Percentiles rank a stretch among this genome's conserved stretches.
These are phyloP conservation scores for Gynandropsis gynandra DNA, from an alignment of 345 rosid species.

Conservation along the genomic window DNA sequence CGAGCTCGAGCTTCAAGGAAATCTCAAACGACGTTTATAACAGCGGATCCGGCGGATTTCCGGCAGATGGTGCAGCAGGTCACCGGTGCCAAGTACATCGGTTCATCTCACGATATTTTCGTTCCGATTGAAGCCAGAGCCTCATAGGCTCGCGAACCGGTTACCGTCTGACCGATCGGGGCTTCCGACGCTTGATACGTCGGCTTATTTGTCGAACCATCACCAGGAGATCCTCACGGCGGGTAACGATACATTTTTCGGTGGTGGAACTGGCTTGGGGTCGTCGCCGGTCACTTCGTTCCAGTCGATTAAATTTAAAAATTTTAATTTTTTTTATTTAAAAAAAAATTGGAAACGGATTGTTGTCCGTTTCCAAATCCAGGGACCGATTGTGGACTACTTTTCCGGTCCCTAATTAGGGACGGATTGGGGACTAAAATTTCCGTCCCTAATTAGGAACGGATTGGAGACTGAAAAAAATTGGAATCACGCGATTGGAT, in stretches of 20 bases:
- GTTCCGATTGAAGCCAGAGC: slow-evolving; percentile 55
- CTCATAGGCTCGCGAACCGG: slow-evolving; percentile 30
- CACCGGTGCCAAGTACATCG: slow-evolving; percentile 47
- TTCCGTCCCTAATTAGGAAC: too few relatives aligned
- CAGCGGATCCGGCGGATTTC: slow-evolving; percentile 73
- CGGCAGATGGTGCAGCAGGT: slow-evolving; percentile 90
- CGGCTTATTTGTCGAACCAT: slow-evolving; percentile 49
- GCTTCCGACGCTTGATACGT: slow-evolving; percentile 71
- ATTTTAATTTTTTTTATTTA: too few relatives aligned
- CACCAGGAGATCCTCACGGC: slow-evolving; percentile 27
- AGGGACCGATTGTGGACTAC: too few relatives aligned
- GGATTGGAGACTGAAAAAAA: too few relatives aligned
- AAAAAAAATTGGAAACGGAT: too few relatives aligned
- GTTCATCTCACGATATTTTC: slow-evolving; percentile 16
- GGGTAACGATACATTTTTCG: slow-evolving; percentile 14
- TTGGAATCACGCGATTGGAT: too few relatives aligned
- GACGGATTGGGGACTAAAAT: too few relatives aligned
- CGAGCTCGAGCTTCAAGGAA: slow-evolving; percentile 53
- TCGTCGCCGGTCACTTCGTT: slow-evolving; percentile 10
- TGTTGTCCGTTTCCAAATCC: too few relatives aligned
- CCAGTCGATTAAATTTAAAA: slow-evolving; percentile 1
- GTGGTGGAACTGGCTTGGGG: slow-evolving; percentile 13
- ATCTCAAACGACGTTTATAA: slow-evolving; percentile 62
- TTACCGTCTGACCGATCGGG: background rate
- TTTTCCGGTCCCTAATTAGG: too few relatives aligned